Conservation (phyloP, 352 stramenopile genomes). For the Globisporangium spinosum region DNA sequence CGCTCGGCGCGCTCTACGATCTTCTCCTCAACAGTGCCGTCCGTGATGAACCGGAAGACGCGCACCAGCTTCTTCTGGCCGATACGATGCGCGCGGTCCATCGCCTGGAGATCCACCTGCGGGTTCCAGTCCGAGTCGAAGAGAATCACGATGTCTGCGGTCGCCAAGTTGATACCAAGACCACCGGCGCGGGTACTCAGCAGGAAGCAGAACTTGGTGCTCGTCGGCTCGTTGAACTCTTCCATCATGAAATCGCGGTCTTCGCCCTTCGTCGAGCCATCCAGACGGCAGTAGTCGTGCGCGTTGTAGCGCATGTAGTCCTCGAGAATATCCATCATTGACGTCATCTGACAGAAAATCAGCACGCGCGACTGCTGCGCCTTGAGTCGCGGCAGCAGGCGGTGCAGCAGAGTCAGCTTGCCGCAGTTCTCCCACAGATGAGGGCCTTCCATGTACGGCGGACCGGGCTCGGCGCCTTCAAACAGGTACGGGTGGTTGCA, state of each 20-base stretch:
- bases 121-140: constrained; percentile 99
- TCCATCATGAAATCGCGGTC: constrained; percentile 93
- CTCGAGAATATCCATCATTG: constrained; percentile 99
- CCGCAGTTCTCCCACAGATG: constrained; percentile 98
- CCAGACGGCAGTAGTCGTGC: constrained; percentile 84
- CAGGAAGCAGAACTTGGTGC: constrained; percentile 97
- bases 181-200: constrained; percentile 95
- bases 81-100: constrained; percentile 97
- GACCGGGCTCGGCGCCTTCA: constrained; percentile 95
- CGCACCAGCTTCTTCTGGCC: constrained; percentile 98
- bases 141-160: constrained; percentile 98
- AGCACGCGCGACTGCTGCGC: constrained; percentile 91
- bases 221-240: constrained; percentile 96
- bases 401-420: constrained; percentile 97
- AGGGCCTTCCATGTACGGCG: constrained; percentile 94
- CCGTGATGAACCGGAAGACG: constrained; percentile 98
- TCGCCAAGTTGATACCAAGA: constrained; percentile 98
- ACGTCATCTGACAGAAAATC: constrained; percentile 99
- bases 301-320: constrained; percentile 95
- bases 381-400: constrained; percentile 85
- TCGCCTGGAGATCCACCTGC: constrained; percentile 97
- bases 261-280: constrained; percentile 83
- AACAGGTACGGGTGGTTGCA: constrained; percentile 99
- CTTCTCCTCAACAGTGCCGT: constrained; percentile 98
- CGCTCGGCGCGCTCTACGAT: constrained; percentile 97